A percentile compares a stretch with the other conserved stretches of the same genome.
Evolutionary conservation across 306 rosid species (phyloP).

Genomic region (Gastrolobium villosum): DNA sequence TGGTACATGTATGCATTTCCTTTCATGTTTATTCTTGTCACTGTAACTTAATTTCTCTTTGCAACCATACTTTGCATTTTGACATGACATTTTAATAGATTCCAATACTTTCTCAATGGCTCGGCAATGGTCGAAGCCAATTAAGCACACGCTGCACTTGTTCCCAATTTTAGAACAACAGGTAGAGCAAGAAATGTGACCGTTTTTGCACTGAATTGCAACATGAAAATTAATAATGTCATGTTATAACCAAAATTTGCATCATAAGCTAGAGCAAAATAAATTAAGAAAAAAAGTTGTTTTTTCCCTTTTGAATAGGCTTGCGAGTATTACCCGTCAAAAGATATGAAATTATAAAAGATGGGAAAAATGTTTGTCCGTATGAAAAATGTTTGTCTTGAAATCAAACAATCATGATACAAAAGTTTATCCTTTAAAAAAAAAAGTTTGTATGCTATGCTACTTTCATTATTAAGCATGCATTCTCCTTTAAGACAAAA

Average conservation of each 20-base stretch:
- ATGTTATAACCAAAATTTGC: not conserved
- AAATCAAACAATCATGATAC: not conserved
- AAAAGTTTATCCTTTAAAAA: no score
- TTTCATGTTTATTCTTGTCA: conserved; percentile 58
- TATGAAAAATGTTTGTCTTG: no score
- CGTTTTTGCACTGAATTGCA: conserved; percentile 73
- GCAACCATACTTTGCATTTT: conserved; percentile 61
- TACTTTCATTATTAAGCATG: no score
- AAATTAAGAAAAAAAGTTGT: no score
- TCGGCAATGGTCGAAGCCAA: conserved; percentile 66
- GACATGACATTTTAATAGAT: conserved; percentile 58
- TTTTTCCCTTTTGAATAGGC: no score
- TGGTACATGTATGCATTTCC: conserved; percentile 56
- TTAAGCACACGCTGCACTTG: conserved; percentile 64
- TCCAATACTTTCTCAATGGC: conserved; percentile 69
- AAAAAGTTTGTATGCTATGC: no score
- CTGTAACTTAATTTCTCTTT: conserved; percentile 45
- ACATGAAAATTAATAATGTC: not conserved
- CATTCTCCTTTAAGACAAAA: no score
- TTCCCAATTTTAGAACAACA: conserved; percentile 56
- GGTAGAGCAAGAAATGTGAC: conserved; percentile 69
- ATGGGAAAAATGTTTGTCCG: no score
- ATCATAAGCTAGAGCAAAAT: not conserved
- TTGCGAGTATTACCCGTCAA: no score
- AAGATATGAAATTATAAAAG: no score